These are phyloP conservation scores for Kluyveromyces wickerhamii DNA, from an alignment of 805 yeast genomes.

Conservation along the genomic window DNA sequence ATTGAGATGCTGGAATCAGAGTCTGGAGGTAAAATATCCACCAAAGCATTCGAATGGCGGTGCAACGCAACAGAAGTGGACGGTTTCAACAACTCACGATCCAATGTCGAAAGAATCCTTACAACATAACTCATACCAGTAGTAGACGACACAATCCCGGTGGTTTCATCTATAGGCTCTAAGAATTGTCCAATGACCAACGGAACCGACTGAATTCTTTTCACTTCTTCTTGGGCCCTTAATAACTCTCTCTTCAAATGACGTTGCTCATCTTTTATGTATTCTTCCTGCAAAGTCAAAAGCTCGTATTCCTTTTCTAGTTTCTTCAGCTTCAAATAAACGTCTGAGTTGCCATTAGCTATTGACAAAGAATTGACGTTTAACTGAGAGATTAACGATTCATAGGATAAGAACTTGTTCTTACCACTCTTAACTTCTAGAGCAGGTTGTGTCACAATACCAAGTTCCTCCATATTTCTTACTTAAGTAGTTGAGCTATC, in stretches of 20 bases:
- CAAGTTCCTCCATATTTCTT: slow-evolving; percentile 52
- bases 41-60: slow-evolving; percentile 96
- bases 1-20: slow-evolving; percentile 95
- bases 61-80: slow-evolving; percentile 95
- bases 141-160: slow-evolving; percentile 95
- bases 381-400: slow-evolving; percentile 24
- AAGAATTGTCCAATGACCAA: slow-evolving; percentile 96
- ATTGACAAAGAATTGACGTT: slow-evolving; percentile 17
- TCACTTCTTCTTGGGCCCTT: slow-evolving; percentile 97
- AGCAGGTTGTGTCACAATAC: slow-evolving; percentile 32
- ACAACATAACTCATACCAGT: slow-evolving; percentile 98
- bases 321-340: slow-evolving; percentile 76
- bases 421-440: slow-evolving; percentile 27
- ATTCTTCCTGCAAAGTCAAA: slow-evolving; percentile 83
- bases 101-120: slow-evolving; percentile 86
- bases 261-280: slow-evolving; percentile 96
- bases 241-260: slow-evolving; percentile 89
- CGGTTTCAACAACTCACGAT: slow-evolving; percentile 88
- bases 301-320: slow-evolving; percentile 87
- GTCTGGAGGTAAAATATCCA: slow-evolving; percentile 96
- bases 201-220: slow-evolving; percentile 95
- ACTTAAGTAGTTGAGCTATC: background rate
- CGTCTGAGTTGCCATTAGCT: slow-evolving; percentile 43
- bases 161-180: slow-evolving; percentile 93
- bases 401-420: slow-evolving; percentile 25